These are phyloP conservation scores for Colletotrichum acutatum DNA, from an alignment of 2,329 filamentous ascomycete species.

Conservation along the genomic window DNA sequence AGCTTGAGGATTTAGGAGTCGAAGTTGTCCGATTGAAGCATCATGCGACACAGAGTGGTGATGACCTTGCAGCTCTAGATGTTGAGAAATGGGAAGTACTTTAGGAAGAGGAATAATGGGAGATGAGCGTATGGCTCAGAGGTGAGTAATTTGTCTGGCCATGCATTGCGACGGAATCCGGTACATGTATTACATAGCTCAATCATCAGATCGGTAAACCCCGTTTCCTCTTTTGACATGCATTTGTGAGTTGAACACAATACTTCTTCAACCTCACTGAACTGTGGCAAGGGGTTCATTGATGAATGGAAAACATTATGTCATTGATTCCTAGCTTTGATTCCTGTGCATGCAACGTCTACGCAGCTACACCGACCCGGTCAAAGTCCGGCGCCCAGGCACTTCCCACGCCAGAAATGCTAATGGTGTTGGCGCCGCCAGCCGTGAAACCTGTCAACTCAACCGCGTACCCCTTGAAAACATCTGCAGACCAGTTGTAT, in stretches of 20 bases:
- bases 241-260: too few relatives aligned
- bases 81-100: background rate
- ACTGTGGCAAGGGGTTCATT: background rate
- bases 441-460: background rate
- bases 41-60: background rate
- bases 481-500: background rate
- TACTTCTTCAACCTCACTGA: too few relatives aligned
- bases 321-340: background rate
- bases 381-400: conserved; percentile 7
- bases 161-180: too few relatives aligned
- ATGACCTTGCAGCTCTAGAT: background rate
- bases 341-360: background rate
- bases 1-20: background rate
- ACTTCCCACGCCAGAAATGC: conserved; percentile 2
- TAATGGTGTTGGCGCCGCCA: conserved; percentile 5
- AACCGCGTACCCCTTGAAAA: background rate
- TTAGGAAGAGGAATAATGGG: background rate
- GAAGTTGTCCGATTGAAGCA: background rate
- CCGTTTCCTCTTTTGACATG: too few relatives aligned
- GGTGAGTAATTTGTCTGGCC: too few relatives aligned
- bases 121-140: background rate
- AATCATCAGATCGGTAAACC: too few relatives aligned
- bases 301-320: background rate
- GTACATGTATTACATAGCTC: too few relatives aligned
- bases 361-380: background rate